phyloP scores from a whole-genome alignment of 305 asterid species.

The Galium porrigens region DNA sequence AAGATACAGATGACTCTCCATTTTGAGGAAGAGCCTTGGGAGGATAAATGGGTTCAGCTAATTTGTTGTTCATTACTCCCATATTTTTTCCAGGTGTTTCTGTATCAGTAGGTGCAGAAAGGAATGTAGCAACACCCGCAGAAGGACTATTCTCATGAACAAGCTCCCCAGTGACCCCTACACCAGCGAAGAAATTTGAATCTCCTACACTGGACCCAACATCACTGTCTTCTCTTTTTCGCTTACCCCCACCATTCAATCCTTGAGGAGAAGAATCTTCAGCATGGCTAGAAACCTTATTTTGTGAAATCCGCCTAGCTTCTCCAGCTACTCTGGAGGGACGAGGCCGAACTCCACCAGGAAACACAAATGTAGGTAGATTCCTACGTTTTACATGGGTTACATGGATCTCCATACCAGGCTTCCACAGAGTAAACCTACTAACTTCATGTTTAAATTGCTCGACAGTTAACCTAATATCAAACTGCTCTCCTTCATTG shows the following conservation, averaged over 20 bases:
- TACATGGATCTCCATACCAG: conserved; percentile 23
- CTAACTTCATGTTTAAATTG: conserved; percentile 20
- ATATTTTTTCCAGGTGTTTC: conserved; percentile 6
- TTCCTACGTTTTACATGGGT: conserved; percentile 21
- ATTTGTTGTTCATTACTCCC: conserved; percentile 3
- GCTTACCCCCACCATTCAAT: conserved; percentile 14
- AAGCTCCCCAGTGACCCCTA: conserved; percentile 14
- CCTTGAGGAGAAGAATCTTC: conserved; percentile 16
- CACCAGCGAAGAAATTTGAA: conserved; percentile 2
- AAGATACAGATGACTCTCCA: conserved; percentile 6
- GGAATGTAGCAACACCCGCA: conserved; percentile 12
- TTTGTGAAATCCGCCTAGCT: conserved; percentile 4
- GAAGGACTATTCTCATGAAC: conserved; percentile 10
- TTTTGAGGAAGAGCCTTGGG: conserved; percentile 1
- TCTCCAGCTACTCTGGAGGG: conserved; percentile 14
- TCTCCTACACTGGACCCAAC: conserved; percentile 9
- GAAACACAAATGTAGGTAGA: conserved; percentile 19
- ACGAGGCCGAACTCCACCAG: conserved; percentile 22
- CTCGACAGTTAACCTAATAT: conserved; percentile 22
- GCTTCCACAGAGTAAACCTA: conserved; percentile 17
- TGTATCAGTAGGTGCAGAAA: conserved; percentile 4
- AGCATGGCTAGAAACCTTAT: conserved; percentile 11
- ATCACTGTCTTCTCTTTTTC: conserved; percentile 16
- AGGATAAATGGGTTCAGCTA: neutral
- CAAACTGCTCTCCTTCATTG: conserved; percentile 22